Evolutionary conservation across 2,329 filamentous ascomycete species (phyloP).

Genomic region (Exophiala mesophila): DNA sequence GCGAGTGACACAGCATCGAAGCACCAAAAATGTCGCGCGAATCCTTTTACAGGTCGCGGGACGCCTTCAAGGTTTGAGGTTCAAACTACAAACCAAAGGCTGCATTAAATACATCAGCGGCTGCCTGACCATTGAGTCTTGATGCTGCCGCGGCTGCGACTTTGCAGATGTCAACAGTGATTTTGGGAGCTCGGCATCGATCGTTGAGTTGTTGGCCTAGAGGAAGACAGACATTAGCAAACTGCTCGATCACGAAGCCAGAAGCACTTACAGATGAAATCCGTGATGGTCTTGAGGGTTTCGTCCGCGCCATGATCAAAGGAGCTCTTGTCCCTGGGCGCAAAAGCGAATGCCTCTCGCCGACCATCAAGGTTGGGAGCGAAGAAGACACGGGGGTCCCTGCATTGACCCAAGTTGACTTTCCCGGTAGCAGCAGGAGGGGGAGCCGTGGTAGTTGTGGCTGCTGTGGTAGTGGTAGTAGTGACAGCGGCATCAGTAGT

Average conservation of each 20-base stretch:
- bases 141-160: slow-evolving; percentile 9
- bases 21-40: no score
- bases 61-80: no score
- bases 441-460: slow-evolving; percentile 13
- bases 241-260: not conserved
- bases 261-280: slow-evolving; percentile 41
- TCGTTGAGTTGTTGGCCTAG: slow-evolving; percentile 35
- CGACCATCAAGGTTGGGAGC: slow-evolving; percentile 45
- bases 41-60: no score
- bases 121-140: slow-evolving; percentile 14
- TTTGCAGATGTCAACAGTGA: slow-evolving; percentile 14
- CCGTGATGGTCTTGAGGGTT: slow-evolving; percentile 45
- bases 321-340: slow-evolving; percentile 37
- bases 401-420: slow-evolving; percentile 45
- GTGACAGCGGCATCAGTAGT: slow-evolving; percentile 13
- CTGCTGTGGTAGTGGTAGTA: slow-evolving; percentile 3
- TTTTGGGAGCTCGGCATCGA: slow-evolving; percentile 33
- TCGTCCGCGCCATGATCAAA: slow-evolving; percentile 52
- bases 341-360: slow-evolving; percentile 38
- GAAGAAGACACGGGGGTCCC: slow-evolving; percentile 48
- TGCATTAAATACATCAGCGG: slow-evolving; percentile 15
- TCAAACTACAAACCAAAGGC: slow-evolving; percentile 9
- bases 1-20: no score
- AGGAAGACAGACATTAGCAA: not conserved
- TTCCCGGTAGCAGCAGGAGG: not conserved